Conservation (phyloP, 441 rosid species). For the Adansonia gregorii region DNA sequence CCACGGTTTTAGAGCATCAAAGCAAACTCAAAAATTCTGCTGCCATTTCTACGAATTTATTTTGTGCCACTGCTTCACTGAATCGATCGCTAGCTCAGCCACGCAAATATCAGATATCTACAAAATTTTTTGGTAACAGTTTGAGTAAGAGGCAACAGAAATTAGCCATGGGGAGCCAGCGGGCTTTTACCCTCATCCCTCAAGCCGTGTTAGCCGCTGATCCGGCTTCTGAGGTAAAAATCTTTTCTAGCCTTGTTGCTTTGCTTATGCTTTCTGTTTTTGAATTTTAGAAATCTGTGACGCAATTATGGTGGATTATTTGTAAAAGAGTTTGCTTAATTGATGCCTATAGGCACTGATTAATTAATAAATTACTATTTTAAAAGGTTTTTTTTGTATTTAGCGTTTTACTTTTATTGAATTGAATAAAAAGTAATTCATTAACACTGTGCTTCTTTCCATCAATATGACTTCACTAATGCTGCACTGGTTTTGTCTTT, state of each 20-base stretch:
- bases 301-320: not conserved
- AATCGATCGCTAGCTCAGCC: slow-evolving; percentile 40
- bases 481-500: too few relatives aligned
- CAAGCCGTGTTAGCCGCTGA: slow-evolving; percentile 75
- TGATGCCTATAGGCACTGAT: too few relatives aligned
- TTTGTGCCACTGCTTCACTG: slow-evolving; percentile 45
- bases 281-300: slow-evolving; percentile 22
- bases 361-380: too few relatives aligned
- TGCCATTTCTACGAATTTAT: slow-evolving; percentile 50
- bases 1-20: slow-evolving; percentile 54
- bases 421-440: too few relatives aligned
- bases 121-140: slow-evolving; percentile 51
- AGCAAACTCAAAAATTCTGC: slow-evolving; percentile 56
- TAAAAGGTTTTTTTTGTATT: too few relatives aligned
- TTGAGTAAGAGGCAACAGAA: slow-evolving; percentile 45
- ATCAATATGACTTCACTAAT: too few relatives aligned
- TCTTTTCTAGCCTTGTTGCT: not conserved
- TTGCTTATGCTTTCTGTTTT: not conserved
- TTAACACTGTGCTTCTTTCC: too few relatives aligned
- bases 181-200: slow-evolving; percentile 42
- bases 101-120: slow-evolving; percentile 41
- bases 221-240: slow-evolving; percentile 69
- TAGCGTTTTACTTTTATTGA: too few relatives aligned
- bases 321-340: not conserved
- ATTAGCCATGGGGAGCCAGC: slow-evolving; percentile 38